Evolutionary conservation across 306 rosid genomes (phyloP), one percentile per base, ranked within the genome.

Genomic region (Quercus mongolica): DNA sequence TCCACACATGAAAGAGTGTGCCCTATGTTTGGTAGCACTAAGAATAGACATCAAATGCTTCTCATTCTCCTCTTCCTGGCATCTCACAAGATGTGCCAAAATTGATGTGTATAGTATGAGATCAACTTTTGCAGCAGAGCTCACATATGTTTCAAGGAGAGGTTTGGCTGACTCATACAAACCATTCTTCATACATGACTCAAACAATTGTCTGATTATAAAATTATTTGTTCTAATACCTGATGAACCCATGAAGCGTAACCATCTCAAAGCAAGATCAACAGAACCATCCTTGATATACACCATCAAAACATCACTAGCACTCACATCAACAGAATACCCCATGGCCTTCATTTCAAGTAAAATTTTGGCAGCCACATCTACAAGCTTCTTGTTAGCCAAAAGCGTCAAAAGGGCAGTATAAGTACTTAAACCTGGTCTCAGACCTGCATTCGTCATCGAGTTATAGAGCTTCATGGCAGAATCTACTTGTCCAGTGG

Each of bases 341-440:
- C 99, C 98, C 96, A 92, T 90, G 79, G 92, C 80, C 81, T 92
- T 95, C 98, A 95, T 95, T 83, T 95, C 99, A 25, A 91, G 98
- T 79, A 95, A 89, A 74, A 95, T 77, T 83, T 95, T 90, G 69
- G 94, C 89, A 78, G 94, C 94, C 82, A 90, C 83, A 38, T 92
- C 94, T 4, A 90, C 84, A 38, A 92, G 91, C 84, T 92, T 95
- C 89, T 95, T 95, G 86, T 81, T 92, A 56, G 99, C 98, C 56
- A 95, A 83, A 46, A 94, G 92, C 19, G 91, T 85, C 78, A 94
- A 82, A 74, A 94, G 90, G 74, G 89, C 59, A 21, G 95, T 94
- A 74, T 91, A 94, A 56, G 97, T 92, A 85, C 97, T 89, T 78
- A 94, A 75, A 74, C 93, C 89, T 9, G 97, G 99, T 80, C 93